Conservation (phyloP, 1,284 basidiomycete species). For the Ceratobasidium sp. region DNA sequence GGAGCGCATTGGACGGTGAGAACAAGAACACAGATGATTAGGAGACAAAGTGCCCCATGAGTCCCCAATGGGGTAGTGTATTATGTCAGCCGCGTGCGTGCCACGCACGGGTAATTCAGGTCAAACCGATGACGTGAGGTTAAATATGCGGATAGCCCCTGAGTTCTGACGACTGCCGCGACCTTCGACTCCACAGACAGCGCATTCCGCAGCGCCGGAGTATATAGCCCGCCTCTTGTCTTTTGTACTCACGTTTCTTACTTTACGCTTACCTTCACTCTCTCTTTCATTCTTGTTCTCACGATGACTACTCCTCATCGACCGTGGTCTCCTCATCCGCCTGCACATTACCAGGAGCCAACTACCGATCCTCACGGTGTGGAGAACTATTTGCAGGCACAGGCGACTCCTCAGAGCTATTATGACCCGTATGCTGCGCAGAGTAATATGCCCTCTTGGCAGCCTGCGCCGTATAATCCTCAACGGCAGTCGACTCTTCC, state of each 20-base stretch:
- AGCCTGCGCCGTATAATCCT: not conserved
- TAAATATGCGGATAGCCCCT: constrained; percentile 33
- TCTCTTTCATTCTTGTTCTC: constrained; percentile 1
- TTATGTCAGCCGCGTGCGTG: constrained; percentile 12
- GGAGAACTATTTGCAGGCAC: constrained; percentile 24
- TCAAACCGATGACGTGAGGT: not conserved
- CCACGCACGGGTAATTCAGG: not conserved
- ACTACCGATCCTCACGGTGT: constrained; percentile 31
- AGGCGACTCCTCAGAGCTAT: not conserved
- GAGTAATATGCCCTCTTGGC: constrained; percentile 18
- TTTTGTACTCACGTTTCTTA: not conserved
- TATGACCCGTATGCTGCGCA: constrained; percentile 40
- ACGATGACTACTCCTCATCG: constrained; percentile 26
- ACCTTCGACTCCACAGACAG: constrained; percentile 33
- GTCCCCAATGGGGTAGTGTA: constrained; percentile 6
- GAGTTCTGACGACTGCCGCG: constrained; percentile 25
- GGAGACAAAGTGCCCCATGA: constrained; percentile 1
- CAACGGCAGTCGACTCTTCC: constrained; percentile 23
- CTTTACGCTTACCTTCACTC: not conserved
- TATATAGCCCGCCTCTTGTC: not conserved
- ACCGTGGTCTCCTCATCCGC: constrained; percentile 42
- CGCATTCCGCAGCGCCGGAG: constrained; percentile 29
- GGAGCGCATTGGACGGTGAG: constrained; percentile 24
- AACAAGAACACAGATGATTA: not conserved
- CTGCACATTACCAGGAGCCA: constrained; percentile 37